A percentile compares a stretch with the other conserved stretches of the same genome.
Conservation (phyloP, 2,329 filamentous ascomycete species). For the Fusarium sp. region DNA sequence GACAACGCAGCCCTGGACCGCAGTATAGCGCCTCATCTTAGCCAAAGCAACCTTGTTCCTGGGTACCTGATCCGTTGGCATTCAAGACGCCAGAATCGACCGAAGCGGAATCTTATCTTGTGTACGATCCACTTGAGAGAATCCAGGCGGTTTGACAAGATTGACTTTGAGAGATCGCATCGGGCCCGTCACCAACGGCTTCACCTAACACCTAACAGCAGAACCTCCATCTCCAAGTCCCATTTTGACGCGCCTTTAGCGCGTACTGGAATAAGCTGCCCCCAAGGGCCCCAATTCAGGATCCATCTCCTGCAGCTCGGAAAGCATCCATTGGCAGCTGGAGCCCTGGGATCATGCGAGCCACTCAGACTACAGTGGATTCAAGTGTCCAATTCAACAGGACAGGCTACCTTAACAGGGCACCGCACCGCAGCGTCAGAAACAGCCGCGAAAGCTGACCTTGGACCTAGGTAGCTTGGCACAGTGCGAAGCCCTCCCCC, state of each 20-base stretch:
- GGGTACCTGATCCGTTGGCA: constrained; percentile 36
- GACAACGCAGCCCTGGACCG: constrained; percentile 21
- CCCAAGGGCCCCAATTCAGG: constrained; percentile 37
- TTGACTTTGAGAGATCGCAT: constrained; percentile 2
- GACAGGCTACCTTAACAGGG: too few species aligned
- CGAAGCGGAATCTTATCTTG: constrained; percentile 13
- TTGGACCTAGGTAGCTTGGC: too few species aligned
- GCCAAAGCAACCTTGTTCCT: constrained; percentile 43
- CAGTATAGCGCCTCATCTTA: constrained; percentile 44
- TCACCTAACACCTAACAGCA: constrained; percentile 15
- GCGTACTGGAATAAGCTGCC: constrained; percentile 40
- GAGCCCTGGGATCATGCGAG: constrained; percentile 24
- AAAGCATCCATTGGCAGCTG: constrained; percentile 22
- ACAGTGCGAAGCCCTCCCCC: constrained; percentile 40
- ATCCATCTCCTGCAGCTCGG: constrained; percentile 28
- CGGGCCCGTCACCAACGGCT: not conserved
- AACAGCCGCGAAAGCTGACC: constrained; percentile 24
- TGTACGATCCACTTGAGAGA: not conserved
- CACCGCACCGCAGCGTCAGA: constrained; percentile 25
- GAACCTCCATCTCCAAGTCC: constrained; percentile 7
- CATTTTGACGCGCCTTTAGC: constrained; percentile 41
- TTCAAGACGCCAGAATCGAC: constrained; percentile 12
- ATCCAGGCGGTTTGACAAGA: not conserved
- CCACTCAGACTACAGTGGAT: constrained; percentile 40
- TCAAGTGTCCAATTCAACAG: constrained; percentile 24